Percentiles rank a stretch among this genome's conserved stretches.
phyloP scores from a whole-genome alignment of 1,139 yeast species.

The Taiozyma sp. region DNA sequence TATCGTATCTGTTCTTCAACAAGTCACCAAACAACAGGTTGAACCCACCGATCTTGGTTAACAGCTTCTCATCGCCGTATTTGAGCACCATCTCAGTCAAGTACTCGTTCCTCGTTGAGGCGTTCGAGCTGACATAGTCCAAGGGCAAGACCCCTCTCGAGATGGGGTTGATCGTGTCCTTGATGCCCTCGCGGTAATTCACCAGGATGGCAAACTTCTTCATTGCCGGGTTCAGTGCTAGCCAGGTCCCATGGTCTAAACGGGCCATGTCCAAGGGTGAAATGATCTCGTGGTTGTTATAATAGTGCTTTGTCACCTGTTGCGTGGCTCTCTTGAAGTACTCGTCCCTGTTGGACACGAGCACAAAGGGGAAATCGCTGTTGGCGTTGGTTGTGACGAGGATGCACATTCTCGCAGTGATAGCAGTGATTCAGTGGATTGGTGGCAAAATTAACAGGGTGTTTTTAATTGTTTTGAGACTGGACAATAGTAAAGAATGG shows the following conservation, averaged over 20 bases:
- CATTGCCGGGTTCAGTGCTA: constrained; percentile 52
- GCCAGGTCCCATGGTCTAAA: constrained; percentile 86
- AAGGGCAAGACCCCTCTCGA: constrained; percentile 74
- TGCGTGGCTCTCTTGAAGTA: constrained; percentile 68
- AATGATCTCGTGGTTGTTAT: constrained; percentile 35
- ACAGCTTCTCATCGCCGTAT: constrained; percentile 27
- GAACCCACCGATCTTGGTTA: constrained; percentile 73
- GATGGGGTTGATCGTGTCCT: constrained; percentile 26
- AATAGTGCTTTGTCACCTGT: constrained; percentile 46
- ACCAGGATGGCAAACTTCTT: constrained; percentile 73
- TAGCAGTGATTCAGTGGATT: no score
- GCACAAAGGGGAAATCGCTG: constrained; percentile 60
- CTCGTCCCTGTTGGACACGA: constrained; percentile 85
- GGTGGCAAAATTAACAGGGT: not conserved
- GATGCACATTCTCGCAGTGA: constrained; percentile 48
- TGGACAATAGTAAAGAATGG: not conserved
- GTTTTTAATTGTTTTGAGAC: not conserved
- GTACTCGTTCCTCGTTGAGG: constrained; percentile 32
- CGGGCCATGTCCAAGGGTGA: constrained; percentile 77
- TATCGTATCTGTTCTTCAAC: constrained; percentile 35
- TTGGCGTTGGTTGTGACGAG: constrained; percentile 54
- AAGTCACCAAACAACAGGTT: constrained; percentile 68
- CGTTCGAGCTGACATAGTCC: constrained; percentile 41
- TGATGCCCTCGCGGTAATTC: constrained; percentile 50
- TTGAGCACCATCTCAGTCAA: constrained; percentile 38